Evolutionary conservation across 2,329 filamentous ascomycete genomes (phyloP), one percentile per base, ranked within the genome.

Genomic region (Allantophomopsis cytisporea): DNA sequence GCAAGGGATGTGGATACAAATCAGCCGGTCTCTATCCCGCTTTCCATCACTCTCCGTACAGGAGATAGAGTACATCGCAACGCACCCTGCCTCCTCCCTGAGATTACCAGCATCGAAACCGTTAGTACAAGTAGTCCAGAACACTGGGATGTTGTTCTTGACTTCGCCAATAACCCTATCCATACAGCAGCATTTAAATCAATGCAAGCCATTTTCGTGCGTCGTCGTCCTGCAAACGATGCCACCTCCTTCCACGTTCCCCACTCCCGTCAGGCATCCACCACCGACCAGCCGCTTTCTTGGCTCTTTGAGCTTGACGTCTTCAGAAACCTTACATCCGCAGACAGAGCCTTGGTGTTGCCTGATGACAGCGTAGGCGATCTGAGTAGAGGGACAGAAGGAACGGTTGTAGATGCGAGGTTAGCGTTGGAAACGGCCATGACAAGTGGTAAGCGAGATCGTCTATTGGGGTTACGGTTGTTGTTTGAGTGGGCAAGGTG

Each of bases 1-100:
- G 75, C 85, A 14, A 83, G 89, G 44, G 91, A 98, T 49, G 73
- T 91, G 3, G 79, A 91, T 43, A 94, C 85, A 0, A 77, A 81
- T 32, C 77, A 86, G 34, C 83, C 88, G 1, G 74, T 94, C 37
- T 73, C 77, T 7, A 71, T 88, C 2, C 76, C 83, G 0, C 68
- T 94, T 35, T 68, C 69, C 4, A 69, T 94, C 40, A 53, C 52
- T 5, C 45, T 56, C 16, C 46, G 53, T 10, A 49, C 43, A 21
- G 50, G 50, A 4, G 42, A 47, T 30, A 37, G 46, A 15, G 44
- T 43, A 7, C 40, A 49, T 34, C 44, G 46, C 12, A 52, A 55
- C 15, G 59, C 58, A 3, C 60, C 60, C 32, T 61, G 57, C 41
- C 51, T 62, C 6, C 41, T 63, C 10, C 60, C 72, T 0, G 69